Evolutionary conservation across 2,329 filamentous ascomycete species (phyloP), one percentile per base, ranked within the genome.

Genomic region (Clarireedia paspali): DNA sequence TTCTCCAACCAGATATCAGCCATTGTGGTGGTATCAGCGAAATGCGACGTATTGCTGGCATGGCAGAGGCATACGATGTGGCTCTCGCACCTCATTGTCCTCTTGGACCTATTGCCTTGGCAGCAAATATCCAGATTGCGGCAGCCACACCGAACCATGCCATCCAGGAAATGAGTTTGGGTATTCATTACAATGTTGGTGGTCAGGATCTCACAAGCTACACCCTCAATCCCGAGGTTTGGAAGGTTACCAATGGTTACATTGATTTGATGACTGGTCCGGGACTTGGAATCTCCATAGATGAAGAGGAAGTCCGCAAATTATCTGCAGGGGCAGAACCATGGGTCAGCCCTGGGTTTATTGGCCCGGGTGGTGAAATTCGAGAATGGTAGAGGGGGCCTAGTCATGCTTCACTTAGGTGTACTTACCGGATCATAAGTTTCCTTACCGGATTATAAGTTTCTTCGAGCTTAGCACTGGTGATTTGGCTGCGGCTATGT

Each of bases 121-220:
- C 87, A 0, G 87, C 87, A 0, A 83, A 78, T 55, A 75, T 89
- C 42, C 87, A 90, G 60, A 79, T 90, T 1, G 83, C 82, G 24
- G 74, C 79, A 20, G 73, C 71, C 9, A 81, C 73, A 20, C 77
- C 77, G 20, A 90, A 86, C 68, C 89, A 87, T 66, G 80, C 78
- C 0, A 90, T 91, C 34, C 83, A 88, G 65, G 87, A 91, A 69
- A 90, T 90, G 88, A 85, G 83, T 53, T 66, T 90, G 30, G 88
- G 87, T 0, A 91, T 91, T 63, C 88, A 91, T 67, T 91, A 91
- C 66, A 91, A 91, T 62, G 79, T 77, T 0, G 83, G 80, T 1
- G 76, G 81, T 2, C 75, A 83, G 62, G 85, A 89, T 66, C 72
- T 88, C 54, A 79, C 79, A 12, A 86, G 79, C 26, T 90, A 89